Evolutionary conservation across 768 basidiomycete genomes (phyloP).

Genomic region (Epithele typhae): DNA sequence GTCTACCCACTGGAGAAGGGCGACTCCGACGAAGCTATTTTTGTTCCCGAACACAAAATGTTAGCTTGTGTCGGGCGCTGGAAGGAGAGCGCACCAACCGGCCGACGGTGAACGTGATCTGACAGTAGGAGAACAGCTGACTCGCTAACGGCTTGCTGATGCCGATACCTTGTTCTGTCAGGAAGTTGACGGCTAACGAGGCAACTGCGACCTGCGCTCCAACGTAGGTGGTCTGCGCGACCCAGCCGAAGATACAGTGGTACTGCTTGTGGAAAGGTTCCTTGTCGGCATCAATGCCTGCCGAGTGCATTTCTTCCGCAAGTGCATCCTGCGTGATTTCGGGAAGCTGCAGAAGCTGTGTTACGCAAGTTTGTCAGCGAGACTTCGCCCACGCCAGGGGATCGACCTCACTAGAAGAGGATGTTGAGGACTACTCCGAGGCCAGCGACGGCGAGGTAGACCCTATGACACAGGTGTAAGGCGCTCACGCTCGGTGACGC

Average conservation of each 20-base stretch:
- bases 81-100: conserved; percentile 32
- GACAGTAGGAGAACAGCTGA: conserved; percentile 66
- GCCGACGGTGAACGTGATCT: conserved; percentile 62
- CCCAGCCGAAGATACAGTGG: conserved; percentile 66
- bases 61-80: neutral
- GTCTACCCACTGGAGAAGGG: conserved; percentile 57
- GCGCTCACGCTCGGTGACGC: too few species aligned
- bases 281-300: conserved; percentile 35
- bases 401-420: conserved; percentile 51
- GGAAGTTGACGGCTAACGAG: conserved; percentile 64
- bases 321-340: conserved; percentile 71
- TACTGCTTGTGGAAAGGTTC: conserved; percentile 68
- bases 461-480: conserved; percentile 32
- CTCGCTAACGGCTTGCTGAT: conserved; percentile 50
- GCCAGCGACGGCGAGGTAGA: conserved; percentile 60
- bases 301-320: conserved; percentile 41
- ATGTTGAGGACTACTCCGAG: conserved; percentile 59
- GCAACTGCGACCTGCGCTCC: conserved; percentile 68
- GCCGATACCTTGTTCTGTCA: conserved; percentile 57
- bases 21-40: conserved; percentile 53
- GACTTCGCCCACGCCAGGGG: too few species aligned
- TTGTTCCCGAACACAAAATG: neutral
- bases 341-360: conserved; percentile 61
- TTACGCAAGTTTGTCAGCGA: too few species aligned
- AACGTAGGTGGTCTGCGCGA: conserved; percentile 66